Conservation (phyloP, 208 protist genomes). For the Trypanosoma scelopori region DNA sequence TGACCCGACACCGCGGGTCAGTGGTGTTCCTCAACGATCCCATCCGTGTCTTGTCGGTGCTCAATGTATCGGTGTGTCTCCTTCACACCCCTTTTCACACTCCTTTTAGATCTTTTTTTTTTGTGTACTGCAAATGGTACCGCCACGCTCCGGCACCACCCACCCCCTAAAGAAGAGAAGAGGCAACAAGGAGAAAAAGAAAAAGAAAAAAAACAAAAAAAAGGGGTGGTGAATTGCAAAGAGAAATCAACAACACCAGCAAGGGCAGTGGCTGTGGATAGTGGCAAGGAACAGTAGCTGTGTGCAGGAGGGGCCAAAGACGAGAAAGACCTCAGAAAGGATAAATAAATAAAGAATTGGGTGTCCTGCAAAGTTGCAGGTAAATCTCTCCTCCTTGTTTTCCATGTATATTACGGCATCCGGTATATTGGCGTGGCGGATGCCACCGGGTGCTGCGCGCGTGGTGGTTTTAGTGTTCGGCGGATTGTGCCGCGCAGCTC, state of each 20-base stretch:
- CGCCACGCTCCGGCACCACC: not conserved
- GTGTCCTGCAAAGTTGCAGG: too few species aligned
- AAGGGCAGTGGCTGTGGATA: too few species aligned
- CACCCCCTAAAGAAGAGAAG: not conserved
- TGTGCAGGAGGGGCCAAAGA: too few species aligned
- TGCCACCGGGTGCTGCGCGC: not conserved
- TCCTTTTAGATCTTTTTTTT: too few species aligned
- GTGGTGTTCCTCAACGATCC: not conserved
- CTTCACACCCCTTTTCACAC: too few species aligned
- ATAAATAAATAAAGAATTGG: conserved; percentile 10
- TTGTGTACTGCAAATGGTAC: not conserved
- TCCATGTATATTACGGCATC: not conserved
- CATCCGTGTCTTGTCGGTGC: not conserved
- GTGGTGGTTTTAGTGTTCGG: conserved; percentile 38
- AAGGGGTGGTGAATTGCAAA: too few species aligned
- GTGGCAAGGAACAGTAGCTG: conserved; percentile 10
- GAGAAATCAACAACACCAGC: too few species aligned
- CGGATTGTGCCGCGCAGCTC: conserved; percentile 63
- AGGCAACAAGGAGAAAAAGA: conserved; percentile 9
- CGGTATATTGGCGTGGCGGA: not conserved
- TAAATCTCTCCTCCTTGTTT: too few species aligned
- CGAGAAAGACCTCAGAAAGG: conserved; percentile 12
- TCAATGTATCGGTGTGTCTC: not conserved
- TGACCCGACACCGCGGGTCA: not conserved
- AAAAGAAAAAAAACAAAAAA: too few species aligned